Base-by-base conservation (phyloP, 2,329 filamentous ascomycete species). In the Arthrinium puccinioides region DNA sequence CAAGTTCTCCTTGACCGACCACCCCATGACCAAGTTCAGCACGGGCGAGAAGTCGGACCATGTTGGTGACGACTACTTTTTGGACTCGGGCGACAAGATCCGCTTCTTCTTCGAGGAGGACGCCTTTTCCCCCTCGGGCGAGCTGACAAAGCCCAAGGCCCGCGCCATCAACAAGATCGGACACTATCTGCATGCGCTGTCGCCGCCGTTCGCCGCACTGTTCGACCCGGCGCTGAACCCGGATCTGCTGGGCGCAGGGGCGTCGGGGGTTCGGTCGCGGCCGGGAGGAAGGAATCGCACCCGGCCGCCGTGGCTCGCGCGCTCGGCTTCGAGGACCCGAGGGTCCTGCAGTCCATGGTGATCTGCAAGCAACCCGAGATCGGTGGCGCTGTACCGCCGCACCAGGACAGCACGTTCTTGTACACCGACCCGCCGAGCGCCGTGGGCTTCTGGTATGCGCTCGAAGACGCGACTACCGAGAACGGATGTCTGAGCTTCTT, bases 361-460 rank as follows among this genome's bases (percentile, higher is more conserved):
- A 97, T 98, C 51, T 96, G 88, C 76, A 98, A 98, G 62, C 90
- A 96, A 64, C 89, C 92, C 16, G 87, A 94, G 63, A 96, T 97
- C 37, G 92, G 92, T 20, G 90, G 86, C 16, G 84, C 85, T 2
- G 92, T 97, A 29, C 87, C 84, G 1, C 79, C 87, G 16, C 92
- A 98, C 59, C 89, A 95, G 64, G 90, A 97, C 61, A 87, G 78
- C 46, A 89, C 87, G 1, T 98, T 97, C 50, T 51, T 98, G 44
- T 97, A 94, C 59, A 97, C 92, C 2, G 69, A 88, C 47, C 84
- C 87, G 25, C 90, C 90, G 1, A 85, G 78, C 26, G 92, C 92
- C 0, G 85, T 97, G 3, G 92, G 92, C 0, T 97, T 90, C 66
- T 98, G 92, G 92, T 94, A 96, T 60, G 92, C 92, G 10, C 74